phyloP scores from a whole-genome alignment of 805 yeast genomes.

The Candida peoriensis region DNA sequence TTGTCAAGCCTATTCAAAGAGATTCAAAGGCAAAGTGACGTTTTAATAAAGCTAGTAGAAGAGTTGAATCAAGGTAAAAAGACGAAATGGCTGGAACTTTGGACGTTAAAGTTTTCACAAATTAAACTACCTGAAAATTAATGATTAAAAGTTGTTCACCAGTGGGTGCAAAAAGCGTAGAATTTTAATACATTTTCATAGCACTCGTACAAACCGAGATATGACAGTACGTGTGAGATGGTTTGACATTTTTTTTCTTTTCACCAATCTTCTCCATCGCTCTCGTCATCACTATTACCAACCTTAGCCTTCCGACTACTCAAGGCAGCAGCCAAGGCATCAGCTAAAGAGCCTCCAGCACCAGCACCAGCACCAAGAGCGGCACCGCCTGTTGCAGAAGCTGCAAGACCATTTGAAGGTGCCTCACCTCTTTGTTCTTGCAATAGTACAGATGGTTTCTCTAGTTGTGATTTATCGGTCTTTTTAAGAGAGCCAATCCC shows the following conservation, averaged over 20 bases:
- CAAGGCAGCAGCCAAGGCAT: constrained; percentile 84
- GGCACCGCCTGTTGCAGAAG: constrained; percentile 31
- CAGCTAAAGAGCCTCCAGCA: constrained; percentile 68
- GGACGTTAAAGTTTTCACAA: constrained; percentile 39
- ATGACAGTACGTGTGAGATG: too few species aligned
- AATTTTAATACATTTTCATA: too few species aligned
- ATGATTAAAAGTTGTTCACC: too few species aligned
- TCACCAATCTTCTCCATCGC: constrained; percentile 73
- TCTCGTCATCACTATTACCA: constrained; percentile 76
- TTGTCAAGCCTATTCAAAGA: constrained; percentile 28
- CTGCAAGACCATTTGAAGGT: constrained; percentile 30
- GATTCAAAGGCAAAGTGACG: constrained; percentile 17
- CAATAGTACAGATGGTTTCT: constrained; percentile 66
- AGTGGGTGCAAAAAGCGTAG: too few species aligned
- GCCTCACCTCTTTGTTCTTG: constrained; percentile 69
- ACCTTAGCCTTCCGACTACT: constrained; percentile 80
- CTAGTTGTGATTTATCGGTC: constrained; percentile 79
- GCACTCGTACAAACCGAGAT: too few species aligned
- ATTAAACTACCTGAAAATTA: too few species aligned
- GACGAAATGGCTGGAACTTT: constrained; percentile 52
- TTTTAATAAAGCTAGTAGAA: constrained; percentile 27
- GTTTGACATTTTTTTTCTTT: not conserved
- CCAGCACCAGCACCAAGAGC: constrained; percentile 40
- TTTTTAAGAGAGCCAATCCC: constrained; percentile 63
- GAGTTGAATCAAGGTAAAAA: constrained; percentile 45